phyloP scores from a whole-genome alignment of 495 filamentous ascomycete species.

The Penicillium dipodomyicola region DNA sequence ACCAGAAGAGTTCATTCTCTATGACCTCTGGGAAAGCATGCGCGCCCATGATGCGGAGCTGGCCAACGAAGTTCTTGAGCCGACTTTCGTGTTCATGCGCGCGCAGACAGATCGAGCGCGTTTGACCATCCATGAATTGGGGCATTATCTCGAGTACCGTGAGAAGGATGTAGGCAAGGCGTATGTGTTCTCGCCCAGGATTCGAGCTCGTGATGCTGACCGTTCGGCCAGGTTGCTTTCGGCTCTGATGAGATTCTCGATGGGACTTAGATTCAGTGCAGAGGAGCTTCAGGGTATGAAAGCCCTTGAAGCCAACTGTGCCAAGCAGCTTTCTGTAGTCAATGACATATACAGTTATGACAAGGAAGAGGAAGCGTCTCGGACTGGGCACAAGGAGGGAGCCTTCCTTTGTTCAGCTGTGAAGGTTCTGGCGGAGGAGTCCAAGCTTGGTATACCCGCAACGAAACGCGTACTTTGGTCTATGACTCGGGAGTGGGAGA shows the following conservation, averaged over 20 bases:
- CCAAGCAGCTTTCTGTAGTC: conserved; percentile 38
- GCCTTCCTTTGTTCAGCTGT: conserved; percentile 28
- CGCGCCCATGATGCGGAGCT: conserved; percentile 27
- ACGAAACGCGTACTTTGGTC: conserved; percentile 33
- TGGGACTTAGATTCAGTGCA: conserved; percentile 27
- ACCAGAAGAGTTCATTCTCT: conserved; percentile 37
- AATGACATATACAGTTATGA: conserved; percentile 45
- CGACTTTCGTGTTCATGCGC: conserved; percentile 33
- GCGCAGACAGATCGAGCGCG: conserved; percentile 31
- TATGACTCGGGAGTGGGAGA: conserved; percentile 36
- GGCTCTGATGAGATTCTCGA: conserved; percentile 39
- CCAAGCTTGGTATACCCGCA: conserved; percentile 16
- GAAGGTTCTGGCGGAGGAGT: conserved; percentile 22
- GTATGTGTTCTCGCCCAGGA: conserved; percentile 17
- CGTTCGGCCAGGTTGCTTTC: conserved; percentile 25
- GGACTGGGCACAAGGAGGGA: conserved; percentile 29
- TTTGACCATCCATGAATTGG: conserved; percentile 19
- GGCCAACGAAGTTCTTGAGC: conserved; percentile 35
- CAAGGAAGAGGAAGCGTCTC: conserved; percentile 32
- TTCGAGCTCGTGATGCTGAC: no score
- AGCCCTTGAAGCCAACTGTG: conserved; percentile 29
- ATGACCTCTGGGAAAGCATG: conserved; percentile 41
- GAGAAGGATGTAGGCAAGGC: conserved; percentile 33
- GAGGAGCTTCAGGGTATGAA: conserved; percentile 19
- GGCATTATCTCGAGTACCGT: conserved; percentile 32